Base-by-base conservation (phyloP, 345 rosid genomes). In the Populus pruinosa region DNA sequence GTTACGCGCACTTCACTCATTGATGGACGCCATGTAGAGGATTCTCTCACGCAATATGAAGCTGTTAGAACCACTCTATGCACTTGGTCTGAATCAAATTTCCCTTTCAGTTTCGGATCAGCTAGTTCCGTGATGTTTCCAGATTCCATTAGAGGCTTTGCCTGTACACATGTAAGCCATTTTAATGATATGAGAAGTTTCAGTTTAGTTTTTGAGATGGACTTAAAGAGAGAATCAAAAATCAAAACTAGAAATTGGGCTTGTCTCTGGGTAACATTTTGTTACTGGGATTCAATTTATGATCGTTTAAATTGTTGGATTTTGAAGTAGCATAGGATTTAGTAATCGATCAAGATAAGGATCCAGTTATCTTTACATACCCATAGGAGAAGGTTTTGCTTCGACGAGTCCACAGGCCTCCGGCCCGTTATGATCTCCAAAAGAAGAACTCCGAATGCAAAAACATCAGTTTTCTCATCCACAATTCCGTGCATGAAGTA, bases 401-500 rank as follows among this genome's bases (percentile, higher is more conserved):
- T 86, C 0, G 92, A 88, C 6, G 93, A 89, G 82, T 93, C 89
- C 9, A 95, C 93, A 11, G 97, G 98, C 82, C 83, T 87, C 35
- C 94, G 77, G 36, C 98, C 98, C 2, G 94, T 89, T 43, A 92
- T 74, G 78, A 95, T 92, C 90, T 93, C 99, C 64, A 95, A 70
- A 23, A 95, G 93, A 65, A 95, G 94, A 77, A 93, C 87, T 23
- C 98, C 97, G 33, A 95, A 95, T 9, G 99, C 90, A 71, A 87
- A 93, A 31, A 95, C 96, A 75, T 95, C 99, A 27, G 91, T 95
- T 82, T 95, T 95, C 85, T 95, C 98, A 80, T 93, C 98, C 5
- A 95, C 94, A 18, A 93, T 88, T 74, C 99, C 99, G 63, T 95
- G 90, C 98, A 95, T 88, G 81, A 93, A 93, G 82, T 94, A 95